Evolutionary conservation across 257 asterid genomes (phyloP), one percentile per base, ranked within the genome.

Genomic region (Penstemon davidsonii): DNA sequence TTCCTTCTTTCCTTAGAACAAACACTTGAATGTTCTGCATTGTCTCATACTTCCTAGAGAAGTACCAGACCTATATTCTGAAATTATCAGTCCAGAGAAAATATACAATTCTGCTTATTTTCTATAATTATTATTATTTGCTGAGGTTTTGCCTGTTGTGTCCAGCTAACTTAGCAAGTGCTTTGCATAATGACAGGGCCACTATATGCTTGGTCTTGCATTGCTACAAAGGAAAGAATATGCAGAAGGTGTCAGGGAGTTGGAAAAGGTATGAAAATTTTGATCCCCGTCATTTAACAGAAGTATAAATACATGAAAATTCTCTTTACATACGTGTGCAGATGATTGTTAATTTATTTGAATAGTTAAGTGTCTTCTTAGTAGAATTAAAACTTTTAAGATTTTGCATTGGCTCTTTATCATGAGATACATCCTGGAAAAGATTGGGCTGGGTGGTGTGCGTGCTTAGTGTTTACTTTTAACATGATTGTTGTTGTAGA

Each of bases 161-260:
- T 53, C 15, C 50, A 13, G 56, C 68, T 68, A 69, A 75, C 47
- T n/a, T 50, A 4, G 44, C 38, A 62, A 55, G 44, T 66, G 55
- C 51, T 37, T 66, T 66, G 38, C 42, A n/a, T 57, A 55, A 69
- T 76, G 68, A 25, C 86, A 88, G 92, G 95, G 76, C 4, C 91
- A 83, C 75, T 83, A 85, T 64, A 83, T 85, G 88, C 89, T 87
- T 37, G 91, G 95, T 55, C 95, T 83, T 38, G 95, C 89, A 6
- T 70, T 87, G 76, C 85, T 85, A 41, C 76, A 81, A 70, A 81
- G 62, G 77, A 72, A 77, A 78, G 84, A 80, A 8, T 85, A 72
- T 58, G 79, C 78, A 12, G 84, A 81, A 67, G 95, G 95, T 68
- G 83, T 83, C 72, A 87, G 66, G 77, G 79, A 75, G 82, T 64